Conservation (phyloP, 83 land plant species). For the Thuja plicata region DNA sequence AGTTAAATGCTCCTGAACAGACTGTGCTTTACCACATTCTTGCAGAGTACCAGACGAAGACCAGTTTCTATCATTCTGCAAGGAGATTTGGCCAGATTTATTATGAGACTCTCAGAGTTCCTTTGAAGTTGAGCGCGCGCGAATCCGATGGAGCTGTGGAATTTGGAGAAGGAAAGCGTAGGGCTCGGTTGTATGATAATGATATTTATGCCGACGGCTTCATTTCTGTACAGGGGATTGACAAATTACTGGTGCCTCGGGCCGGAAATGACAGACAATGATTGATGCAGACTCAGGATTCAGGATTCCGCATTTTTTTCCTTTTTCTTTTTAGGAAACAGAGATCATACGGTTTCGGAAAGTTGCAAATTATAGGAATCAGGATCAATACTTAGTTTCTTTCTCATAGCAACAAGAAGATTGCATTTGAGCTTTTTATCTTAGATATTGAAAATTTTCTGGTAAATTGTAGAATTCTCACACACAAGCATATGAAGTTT, state of each 20-base stretch:
- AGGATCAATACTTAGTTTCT: no score
- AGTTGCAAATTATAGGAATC: no score
- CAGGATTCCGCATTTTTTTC: no score
- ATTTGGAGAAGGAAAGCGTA: conserved; percentile 31
- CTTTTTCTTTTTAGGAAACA: no score
- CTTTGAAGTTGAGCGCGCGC: conserved; percentile 31
- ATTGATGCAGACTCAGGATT: background rate
- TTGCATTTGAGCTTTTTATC: no score
- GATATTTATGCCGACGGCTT: conserved; percentile 44
- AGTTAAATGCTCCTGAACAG: conserved; percentile 31
- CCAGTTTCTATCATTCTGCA: conserved; percentile 41
- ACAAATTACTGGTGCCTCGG: conserved; percentile 28
- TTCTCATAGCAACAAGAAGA: no score
- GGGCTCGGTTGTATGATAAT: conserved; percentile 30
- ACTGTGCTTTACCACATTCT: conserved; percentile 39
- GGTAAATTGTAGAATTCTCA: no score
- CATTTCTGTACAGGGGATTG: conserved; percentile 48
- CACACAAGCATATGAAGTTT: no score
- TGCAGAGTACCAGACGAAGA: conserved; percentile 56
- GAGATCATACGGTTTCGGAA: no score
- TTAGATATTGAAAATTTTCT: no score
- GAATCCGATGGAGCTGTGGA: conserved; percentile 43
- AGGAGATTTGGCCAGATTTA: conserved; percentile 29
- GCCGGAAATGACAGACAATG: background rate
- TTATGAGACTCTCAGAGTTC: conserved; percentile 27